Conservation (phyloP, 2,329 filamentous ascomycete species). For the Monilinia vaccinii-corymbosi region DNA sequence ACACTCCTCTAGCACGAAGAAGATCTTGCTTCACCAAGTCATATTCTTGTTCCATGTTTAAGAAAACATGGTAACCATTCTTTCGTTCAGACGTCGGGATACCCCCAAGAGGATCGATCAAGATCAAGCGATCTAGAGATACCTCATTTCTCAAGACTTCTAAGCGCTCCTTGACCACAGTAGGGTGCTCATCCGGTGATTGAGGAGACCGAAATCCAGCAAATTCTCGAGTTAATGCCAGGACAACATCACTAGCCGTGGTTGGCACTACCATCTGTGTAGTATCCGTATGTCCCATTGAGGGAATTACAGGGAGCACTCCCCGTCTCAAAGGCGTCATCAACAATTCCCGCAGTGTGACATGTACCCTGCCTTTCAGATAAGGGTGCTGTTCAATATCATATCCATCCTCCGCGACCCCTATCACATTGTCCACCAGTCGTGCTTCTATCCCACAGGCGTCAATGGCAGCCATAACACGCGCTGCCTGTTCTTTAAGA, state of each 20-base stretch:
- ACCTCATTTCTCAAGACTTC: conserved; percentile 41
- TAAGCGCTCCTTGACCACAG: conserved; percentile 32
- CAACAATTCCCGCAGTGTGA: conserved; percentile 45
- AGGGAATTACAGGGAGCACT: conserved; percentile 60
- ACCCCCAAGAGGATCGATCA: conserved; percentile 80
- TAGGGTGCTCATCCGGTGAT: conserved; percentile 34
- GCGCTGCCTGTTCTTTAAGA: conserved; percentile 56
- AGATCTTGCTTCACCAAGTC: conserved; percentile 57
- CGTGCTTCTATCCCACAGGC: conserved; percentile 59
- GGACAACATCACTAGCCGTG: conserved; percentile 54
- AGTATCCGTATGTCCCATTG: conserved; percentile 49
- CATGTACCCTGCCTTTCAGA: conserved; percentile 21
- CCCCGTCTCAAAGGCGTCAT: conserved; percentile 58
- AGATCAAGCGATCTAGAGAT: conserved; percentile 73
- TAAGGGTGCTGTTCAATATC: conserved; percentile 4
- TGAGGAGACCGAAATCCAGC: conserved; percentile 48
- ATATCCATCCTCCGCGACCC: conserved; percentile 20
- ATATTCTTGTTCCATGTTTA: conserved; percentile 92
- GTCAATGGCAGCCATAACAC: conserved; percentile 68
- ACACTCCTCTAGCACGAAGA: conserved; percentile 8
- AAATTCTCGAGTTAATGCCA: conserved; percentile 70
- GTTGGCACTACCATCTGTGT: conserved; percentile 40
- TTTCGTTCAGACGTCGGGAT: conserved; percentile 58
- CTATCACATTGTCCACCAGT: conserved; percentile 47
- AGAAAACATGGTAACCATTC: conserved; percentile 67